These are phyloP conservation scores for Fusarium denticulatum DNA, from an alignment of 2,329 filamentous ascomycete species.

Conservation along the genomic window DNA sequence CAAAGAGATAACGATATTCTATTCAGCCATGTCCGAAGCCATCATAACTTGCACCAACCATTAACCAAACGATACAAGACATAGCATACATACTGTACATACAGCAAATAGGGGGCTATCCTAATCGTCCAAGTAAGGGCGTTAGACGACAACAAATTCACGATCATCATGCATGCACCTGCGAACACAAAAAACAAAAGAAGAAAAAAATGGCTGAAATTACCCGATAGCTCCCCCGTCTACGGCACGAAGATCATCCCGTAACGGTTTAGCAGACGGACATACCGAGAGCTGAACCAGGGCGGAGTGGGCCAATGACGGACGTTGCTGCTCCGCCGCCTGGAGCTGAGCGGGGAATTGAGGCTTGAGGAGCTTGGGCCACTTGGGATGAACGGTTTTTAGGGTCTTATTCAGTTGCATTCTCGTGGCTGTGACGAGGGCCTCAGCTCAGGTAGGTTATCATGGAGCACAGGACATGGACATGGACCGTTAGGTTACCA, in stretches of 20 bases:
- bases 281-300: constrained; percentile 44
- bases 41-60: constrained; percentile 22
- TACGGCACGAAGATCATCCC: constrained; percentile 34
- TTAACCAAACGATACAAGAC: not conserved
- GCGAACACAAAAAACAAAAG: not conserved
- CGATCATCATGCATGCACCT: not conserved
- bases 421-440: constrained; percentile 19
- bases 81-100: not conserved
- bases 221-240: constrained; percentile 32
- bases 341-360: constrained; percentile 17
- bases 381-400: not conserved
- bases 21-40: constrained; percentile 29
- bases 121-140: not conserved
- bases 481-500: not conserved
- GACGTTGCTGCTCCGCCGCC: constrained; percentile 12
- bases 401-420: constrained; percentile 11
- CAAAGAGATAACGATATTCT: not conserved
- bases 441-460: not conserved
- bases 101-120: not conserved
- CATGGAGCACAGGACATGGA: not conserved
- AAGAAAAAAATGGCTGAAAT: constrained; percentile 29
- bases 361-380: constrained; percentile 37
- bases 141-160: not conserved
- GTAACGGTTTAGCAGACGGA: constrained; percentile 40
- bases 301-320: constrained; percentile 25